These are phyloP conservation scores for Coemansia sp. DNA, from an alignment of 192 early-diverging fungal species.

Conservation along the genomic window DNA sequence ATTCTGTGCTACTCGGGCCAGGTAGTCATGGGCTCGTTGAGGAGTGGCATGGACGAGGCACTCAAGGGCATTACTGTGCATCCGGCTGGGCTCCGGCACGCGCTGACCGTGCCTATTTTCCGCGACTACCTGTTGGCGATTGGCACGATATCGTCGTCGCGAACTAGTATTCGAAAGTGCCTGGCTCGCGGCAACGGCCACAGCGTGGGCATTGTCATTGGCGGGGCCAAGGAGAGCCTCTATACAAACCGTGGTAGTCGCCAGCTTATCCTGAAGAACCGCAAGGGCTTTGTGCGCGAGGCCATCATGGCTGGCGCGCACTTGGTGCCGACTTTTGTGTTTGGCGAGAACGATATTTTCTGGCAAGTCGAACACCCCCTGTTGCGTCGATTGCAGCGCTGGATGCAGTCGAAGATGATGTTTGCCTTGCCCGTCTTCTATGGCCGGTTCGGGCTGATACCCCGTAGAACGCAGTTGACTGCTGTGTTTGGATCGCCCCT, in stretches of 20 bases:
- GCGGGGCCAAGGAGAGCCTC: slow-evolving; percentile 86
- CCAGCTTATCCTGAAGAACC: slow-evolving; percentile 70
- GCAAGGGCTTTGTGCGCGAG: slow-evolving; percentile 89
- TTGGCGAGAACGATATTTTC: slow-evolving; percentile 95
- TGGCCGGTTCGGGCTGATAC: slow-evolving; percentile 65
- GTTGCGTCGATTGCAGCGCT: slow-evolving; percentile 64
- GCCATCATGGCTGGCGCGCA: slow-evolving; percentile 79
- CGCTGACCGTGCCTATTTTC: slow-evolving; percentile 81
- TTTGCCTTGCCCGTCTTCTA: slow-evolving; percentile 79
- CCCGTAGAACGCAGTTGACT: slow-evolving; percentile 36
- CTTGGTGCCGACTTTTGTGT: slow-evolving; percentile 84
- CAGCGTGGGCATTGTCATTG: slow-evolving; percentile 86
- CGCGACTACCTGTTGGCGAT: slow-evolving; percentile 78
- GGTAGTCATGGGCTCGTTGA: slow-evolving; percentile 80
- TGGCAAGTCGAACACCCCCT: slow-evolving; percentile 69
- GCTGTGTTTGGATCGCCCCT: slow-evolving; percentile 39
- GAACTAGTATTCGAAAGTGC: slow-evolving; percentile 73
- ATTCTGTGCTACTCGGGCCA: slow-evolving; percentile 83
- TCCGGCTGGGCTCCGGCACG: slow-evolving; percentile 66
- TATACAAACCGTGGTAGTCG: slow-evolving; percentile 64
- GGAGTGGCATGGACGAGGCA: slow-evolving; percentile 64
- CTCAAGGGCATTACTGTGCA: slow-evolving; percentile 71
- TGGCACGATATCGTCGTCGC: slow-evolving; percentile 74
- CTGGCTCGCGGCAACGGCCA: slow-evolving; percentile 70
- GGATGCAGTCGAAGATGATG: slow-evolving; percentile 68